Conservation (phyloP, 352 stramenopile genomes). For the Globisporangium cystogenes region DNA sequence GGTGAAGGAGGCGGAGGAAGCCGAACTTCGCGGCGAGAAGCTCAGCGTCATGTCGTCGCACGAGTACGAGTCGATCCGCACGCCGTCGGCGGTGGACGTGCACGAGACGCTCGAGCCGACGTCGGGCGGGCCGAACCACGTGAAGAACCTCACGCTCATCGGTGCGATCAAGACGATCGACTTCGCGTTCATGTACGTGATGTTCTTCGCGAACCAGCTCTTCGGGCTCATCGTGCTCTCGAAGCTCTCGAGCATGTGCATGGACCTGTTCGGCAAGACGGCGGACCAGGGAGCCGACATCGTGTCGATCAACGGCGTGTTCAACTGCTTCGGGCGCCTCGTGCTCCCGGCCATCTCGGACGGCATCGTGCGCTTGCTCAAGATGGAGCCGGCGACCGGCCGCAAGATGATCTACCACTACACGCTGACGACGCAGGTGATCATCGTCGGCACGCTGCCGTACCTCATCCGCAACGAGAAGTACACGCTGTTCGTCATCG, state of each 20-base stretch:
- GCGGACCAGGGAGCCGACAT: constrained; percentile 31
- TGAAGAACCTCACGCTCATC: constrained; percentile 48
- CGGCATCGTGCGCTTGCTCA: constrained; percentile 25
- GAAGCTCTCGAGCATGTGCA: constrained; percentile 48
- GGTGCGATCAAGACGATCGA: constrained; percentile 45
- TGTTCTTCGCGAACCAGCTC: constrained; percentile 60
- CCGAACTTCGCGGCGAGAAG: constrained; percentile 28
- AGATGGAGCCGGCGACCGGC: constrained; percentile 43
- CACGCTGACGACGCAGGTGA: constrained; percentile 44
- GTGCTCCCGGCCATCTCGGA: constrained; percentile 44
- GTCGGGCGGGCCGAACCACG: constrained; percentile 25
- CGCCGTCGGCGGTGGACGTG: constrained; percentile 24
- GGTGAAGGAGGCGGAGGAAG: constrained; percentile 28
- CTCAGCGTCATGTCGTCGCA: constrained; percentile 33
- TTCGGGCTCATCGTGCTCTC: constrained; percentile 65
- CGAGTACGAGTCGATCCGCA: constrained; percentile 39
- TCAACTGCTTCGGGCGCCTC: constrained; percentile 49
- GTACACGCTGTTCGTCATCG: constrained; percentile 50
- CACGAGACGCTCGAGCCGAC: constrained; percentile 22
- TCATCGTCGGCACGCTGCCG: constrained; percentile 64
- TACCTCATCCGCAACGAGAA: constrained; percentile 46
- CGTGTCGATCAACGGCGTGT: constrained; percentile 54
- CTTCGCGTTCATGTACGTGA: constrained; percentile 61
- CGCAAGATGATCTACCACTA: constrained; percentile 62
- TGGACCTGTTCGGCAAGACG: constrained; percentile 43